Evolutionary conservation across 192 early-diverging fungal genomes (phyloP).

Genomic region (Rhizophagus clarus): DNA sequence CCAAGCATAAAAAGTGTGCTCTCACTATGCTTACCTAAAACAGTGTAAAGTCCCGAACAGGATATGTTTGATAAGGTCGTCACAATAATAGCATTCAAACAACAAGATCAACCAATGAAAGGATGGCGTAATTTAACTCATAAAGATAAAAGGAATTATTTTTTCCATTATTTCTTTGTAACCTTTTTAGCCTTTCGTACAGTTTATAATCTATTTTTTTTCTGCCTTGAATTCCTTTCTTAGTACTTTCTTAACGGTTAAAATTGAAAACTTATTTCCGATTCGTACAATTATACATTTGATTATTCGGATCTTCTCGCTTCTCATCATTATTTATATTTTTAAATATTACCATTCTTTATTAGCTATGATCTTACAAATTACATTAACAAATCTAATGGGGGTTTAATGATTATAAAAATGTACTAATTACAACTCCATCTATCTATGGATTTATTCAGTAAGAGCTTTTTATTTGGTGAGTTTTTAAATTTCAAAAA

Average conservation of each 20-base stretch:
- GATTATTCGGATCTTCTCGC: neutral
- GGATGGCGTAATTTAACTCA: neutral
- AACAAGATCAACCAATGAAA: constrained; percentile 17
- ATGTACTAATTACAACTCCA: too few species aligned
- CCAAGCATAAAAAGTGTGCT: constrained; percentile 14
- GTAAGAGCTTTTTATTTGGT: too few species aligned
- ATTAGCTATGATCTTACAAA: too few species aligned
- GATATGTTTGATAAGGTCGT: constrained; percentile 18
- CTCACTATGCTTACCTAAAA: constrained; percentile 17
- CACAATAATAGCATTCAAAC: constrained; percentile 27
- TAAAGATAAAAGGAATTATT: constrained; percentile 1
- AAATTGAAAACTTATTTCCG: neutral
- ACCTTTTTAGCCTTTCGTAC: neutral
- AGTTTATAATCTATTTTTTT: neutral
- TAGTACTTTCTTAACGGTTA: neutral
- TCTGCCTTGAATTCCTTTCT: neutral
- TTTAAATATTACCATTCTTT: too few species aligned
- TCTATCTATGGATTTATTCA: too few species aligned
- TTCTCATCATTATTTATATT: neutral
- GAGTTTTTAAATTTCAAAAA: too few species aligned
- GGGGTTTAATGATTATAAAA: too few species aligned
- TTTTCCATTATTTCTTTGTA: neutral
- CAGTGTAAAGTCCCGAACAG: neutral
- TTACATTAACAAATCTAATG: too few species aligned
- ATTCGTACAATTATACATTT: neutral